phyloP scores from a whole-genome alignment of 1,139 yeast genomes.

The Lodderomyces metapsilosis region DNA sequence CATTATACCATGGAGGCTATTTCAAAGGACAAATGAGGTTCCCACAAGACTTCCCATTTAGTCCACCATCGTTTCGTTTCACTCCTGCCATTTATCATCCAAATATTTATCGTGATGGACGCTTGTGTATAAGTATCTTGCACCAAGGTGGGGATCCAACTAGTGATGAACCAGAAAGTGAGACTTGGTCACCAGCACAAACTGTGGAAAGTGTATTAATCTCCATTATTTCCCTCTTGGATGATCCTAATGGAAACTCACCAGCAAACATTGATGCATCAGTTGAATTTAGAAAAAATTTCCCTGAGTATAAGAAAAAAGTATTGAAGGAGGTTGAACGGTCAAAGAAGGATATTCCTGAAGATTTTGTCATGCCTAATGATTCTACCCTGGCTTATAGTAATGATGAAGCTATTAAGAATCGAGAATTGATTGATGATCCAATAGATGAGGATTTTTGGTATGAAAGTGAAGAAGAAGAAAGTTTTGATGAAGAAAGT shows the following conservation, averaged over 20 bases:
- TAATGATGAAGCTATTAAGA: slow-evolving; percentile 32
- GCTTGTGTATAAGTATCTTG: slow-evolving; percentile 86
- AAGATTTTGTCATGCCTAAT: slow-evolving; percentile 79
- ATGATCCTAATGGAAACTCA: slow-evolving; percentile 88
- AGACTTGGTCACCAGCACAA: slow-evolving; percentile 96
- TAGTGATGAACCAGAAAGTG: slow-evolving; percentile 87
- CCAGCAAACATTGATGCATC: slow-evolving; percentile 98
- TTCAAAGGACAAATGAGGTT: slow-evolving; percentile 92
- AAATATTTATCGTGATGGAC: slow-evolving; percentile 89
- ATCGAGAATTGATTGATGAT: slow-evolving; percentile 57
- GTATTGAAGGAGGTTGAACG: slow-evolving; percentile 82
- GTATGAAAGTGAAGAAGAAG: slow-evolving; percentile 68
- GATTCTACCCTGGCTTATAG: slow-evolving; percentile 60
- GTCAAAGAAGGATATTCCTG: slow-evolving; percentile 81
- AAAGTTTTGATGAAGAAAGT: slow-evolving; percentile 54
- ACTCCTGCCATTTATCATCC: slow-evolving; percentile 97
- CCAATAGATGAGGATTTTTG: slow-evolving; percentile 79
- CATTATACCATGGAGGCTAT: slow-evolving; percentile 94
- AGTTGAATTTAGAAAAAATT: slow-evolving; percentile 82
- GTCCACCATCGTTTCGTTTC: slow-evolving; percentile 90
- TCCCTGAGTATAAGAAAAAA: slow-evolving; percentile 74
- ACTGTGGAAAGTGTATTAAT: slow-evolving; percentile 89
- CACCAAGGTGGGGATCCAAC: slow-evolving; percentile 90
- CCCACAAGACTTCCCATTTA: slow-evolving; percentile 86
- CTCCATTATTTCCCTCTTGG: slow-evolving; percentile 83